A percentile compares a stretch with the other conserved stretches of the same genome.
Conservation (phyloP, 2,329 filamentous ascomycete genomes). For the Colletotrichum sp. region DNA sequence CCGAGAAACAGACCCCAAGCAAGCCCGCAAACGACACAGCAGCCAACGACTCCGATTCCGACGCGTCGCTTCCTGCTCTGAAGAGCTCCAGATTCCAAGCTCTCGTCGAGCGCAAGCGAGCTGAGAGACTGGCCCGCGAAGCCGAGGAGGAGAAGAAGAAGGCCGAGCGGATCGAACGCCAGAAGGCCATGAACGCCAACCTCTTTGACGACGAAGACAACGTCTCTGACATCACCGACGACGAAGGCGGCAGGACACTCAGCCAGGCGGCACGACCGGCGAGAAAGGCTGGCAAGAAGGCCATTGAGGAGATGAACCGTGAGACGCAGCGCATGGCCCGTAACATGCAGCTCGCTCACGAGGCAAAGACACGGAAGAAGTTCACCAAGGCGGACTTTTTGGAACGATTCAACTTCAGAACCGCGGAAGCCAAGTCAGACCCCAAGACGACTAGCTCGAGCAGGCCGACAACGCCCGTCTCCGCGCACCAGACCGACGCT, state of each 20-base stretch:
- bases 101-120: slow-evolving; percentile 74
- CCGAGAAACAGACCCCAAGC: slow-evolving; percentile 38
- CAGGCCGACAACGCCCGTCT: slow-evolving; percentile 51
- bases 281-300: slow-evolving; percentile 92
- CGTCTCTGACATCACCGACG: slow-evolving; percentile 63
- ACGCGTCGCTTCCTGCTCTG: slow-evolving; percentile 50
- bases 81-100: slow-evolving; percentile 70
- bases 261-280: slow-evolving; percentile 73
- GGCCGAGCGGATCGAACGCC: slow-evolving; percentile 44
- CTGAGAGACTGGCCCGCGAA: slow-evolving; percentile 72
- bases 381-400: slow-evolving; percentile 84
- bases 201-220: slow-evolving; percentile 51
- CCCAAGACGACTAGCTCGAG: slow-evolving; percentile 60
- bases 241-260: slow-evolving; percentile 66
- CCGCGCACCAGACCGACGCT: slow-evolving; percentile 51
- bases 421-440: slow-evolving; percentile 27
- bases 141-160: slow-evolving; percentile 57
- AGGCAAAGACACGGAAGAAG: slow-evolving; percentile 90
- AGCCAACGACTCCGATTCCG: slow-evolving; percentile 42
- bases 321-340: slow-evolving; percentile 92
- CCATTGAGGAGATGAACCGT: slow-evolving; percentile 90
- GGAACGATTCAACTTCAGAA: slow-evolving; percentile 79
- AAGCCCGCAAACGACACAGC: slow-evolving; percentile 23
- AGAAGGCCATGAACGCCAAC: slow-evolving; percentile 41
- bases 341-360: slow-evolving; percentile 89